Base-by-base conservation (phyloP, 2,329 filamentous ascomycete species). In the Zymoseptoria tritici region DNA sequence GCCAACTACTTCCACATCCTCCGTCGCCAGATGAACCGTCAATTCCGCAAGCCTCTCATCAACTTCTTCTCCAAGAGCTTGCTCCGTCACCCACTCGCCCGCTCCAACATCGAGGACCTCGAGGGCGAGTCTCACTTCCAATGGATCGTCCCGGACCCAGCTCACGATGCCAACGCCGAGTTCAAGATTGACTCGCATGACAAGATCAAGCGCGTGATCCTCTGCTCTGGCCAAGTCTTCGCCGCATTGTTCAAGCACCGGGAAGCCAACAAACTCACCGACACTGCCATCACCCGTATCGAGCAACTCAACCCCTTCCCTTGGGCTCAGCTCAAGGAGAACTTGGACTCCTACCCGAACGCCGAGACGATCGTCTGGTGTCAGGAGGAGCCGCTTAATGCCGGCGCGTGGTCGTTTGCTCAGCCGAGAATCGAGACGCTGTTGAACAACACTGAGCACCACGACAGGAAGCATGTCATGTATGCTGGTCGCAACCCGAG, bases 261-360 rank as follows among this genome's bases (percentile, higher is more conserved):
- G 70, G 85, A 89, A 69, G 84, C 91, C 64, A 88, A 95, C 74
- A 87, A 89, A 66, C 84, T 96, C 74, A 91, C 91, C 77, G 88
- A 97, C 74, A 89, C 93, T 20, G 94, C 93, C 72, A 88, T 99
- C 74, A 97, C 92, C 21, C 91, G 94, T 73, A 85, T 99, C 67
- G 94, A 99, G 81, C 94, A 99, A 80, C 85, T 99, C 62, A 92
- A 99, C 80, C 94, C 94, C 71, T 99, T 99, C 90, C 94, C 94
- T 56, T 99, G 94, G 93, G 87, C 92, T 70, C 91, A 94, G 77
- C 85, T 99, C 58, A 90, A 89, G 81, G 93, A 97, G 77, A 97
- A 97, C 81, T 84, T 99, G 57, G 93, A 99, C 81, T 85, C 81
- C 76, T 99, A 99, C 81, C 91, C 92, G 74, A 99, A 99, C 77